Base-by-base conservation (phyloP, 1,284 basidiomycete species). In the Schizophyllum commune region DNA sequence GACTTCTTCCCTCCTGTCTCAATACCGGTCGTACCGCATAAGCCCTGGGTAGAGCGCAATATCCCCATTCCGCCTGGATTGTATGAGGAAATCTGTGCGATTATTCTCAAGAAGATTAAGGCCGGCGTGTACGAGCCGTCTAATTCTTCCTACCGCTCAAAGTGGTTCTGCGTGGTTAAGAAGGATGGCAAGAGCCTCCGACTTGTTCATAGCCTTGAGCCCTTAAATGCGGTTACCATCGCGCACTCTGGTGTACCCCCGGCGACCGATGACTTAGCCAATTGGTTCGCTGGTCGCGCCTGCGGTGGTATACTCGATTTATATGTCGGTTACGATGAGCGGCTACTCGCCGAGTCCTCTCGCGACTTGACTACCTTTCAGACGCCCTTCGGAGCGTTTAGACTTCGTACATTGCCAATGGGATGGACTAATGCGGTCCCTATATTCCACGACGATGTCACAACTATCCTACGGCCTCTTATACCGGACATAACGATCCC, bases 131-230 rank as follows among this genome's bases (percentile, higher is more conserved):
- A 75, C 58, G 71, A 79, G 60, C 72, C 67, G 0, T 74, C 72
- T 1, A 73, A 72, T 34, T 73, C 74, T 0, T 73, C 74, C 0
- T 79, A 78, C 60, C 64, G 70, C 0, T 77, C 73, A 0, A 61
- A 68, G 17, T 76, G 75, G 75, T 79, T 78, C 60, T 72, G 70
- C 57, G 71, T 77, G 0, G 54, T 71, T 7, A 77, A 78, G 67
- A 78, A 76, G 59, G 70, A 74, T 57, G 70, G 72, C 5, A 72
- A 71, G 39, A 68, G 65, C 0, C 66, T 77, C 0, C 66, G 71
- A 0, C 56, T 74, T 3, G 72, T 75, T 0, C 73, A 74, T 52
- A 61, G 62, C 54, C 67, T 74, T 0, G 66, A 75, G 58, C 70
- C 70, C 0, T 68, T 75, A 11, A 77, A 76, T 56, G 67, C 67